Conservation (phyloP, 2,329 filamentous ascomycete genomes). For the Pseudogymnoascus sp. region DNA sequence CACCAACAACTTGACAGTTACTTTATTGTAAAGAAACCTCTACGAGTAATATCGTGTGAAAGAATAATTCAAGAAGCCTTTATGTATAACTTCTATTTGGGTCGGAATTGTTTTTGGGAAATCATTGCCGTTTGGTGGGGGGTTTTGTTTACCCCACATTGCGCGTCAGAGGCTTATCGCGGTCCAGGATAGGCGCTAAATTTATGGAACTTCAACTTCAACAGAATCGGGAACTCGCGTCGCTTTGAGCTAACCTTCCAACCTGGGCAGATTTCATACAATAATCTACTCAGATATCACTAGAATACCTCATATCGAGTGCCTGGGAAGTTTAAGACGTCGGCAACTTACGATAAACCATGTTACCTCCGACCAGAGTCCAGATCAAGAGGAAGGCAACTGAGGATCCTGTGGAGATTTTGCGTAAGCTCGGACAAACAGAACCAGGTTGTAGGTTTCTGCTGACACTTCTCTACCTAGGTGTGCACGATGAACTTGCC, state of each 20-base stretch:
- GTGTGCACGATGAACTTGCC: slow-evolving; percentile 23
- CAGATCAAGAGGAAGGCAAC: slow-evolving; percentile 27
- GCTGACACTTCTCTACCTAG: slow-evolving; percentile 14
- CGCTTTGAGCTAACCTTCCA: background rate
- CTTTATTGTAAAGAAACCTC: background rate
- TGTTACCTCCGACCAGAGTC: slow-evolving; percentile 24
- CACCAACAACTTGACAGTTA: background rate
- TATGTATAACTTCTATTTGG: background rate
- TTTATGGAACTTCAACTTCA: slow-evolving; percentile 7
- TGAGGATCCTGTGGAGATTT: slow-evolving; percentile 27
- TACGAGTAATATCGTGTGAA: background rate
- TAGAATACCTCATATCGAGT: background rate
- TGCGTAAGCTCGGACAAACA: slow-evolving; percentile 21
- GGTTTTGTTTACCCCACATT: background rate
- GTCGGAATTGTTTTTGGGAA: background rate
- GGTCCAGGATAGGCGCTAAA: slow-evolving; percentile 3
- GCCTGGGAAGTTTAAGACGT: background rate
- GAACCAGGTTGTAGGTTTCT: background rate
- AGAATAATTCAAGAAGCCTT: background rate
- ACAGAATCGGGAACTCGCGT: background rate
- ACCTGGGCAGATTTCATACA: background rate
- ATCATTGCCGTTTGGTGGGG: background rate
- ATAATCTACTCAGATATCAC: background rate
- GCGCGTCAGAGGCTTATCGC: slow-evolving; percentile 6
- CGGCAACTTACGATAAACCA: background rate